These are phyloP conservation scores for Aspergillus quadrilineatus DNA, from an alignment of 2,329 filamentous ascomycete species.

Conservation along the genomic window DNA sequence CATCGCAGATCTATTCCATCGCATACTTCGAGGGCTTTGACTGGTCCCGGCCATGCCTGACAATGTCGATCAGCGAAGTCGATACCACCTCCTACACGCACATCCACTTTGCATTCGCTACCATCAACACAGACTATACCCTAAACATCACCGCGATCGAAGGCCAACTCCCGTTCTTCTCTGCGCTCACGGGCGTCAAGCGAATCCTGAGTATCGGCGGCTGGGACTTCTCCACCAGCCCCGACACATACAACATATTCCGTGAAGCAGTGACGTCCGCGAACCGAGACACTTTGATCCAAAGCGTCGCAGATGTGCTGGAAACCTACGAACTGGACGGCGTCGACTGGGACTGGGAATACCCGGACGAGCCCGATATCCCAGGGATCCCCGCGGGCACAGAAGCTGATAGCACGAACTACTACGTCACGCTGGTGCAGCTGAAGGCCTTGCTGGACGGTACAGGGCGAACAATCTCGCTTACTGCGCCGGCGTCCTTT, in stretches of 20 bases:
- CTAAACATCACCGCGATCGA: not conserved
- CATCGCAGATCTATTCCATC: conserved; percentile 24
- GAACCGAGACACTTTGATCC: conserved; percentile 39
- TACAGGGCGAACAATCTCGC: conserved; percentile 25
- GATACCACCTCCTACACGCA: conserved; percentile 21
- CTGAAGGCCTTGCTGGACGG: conserved; percentile 23
- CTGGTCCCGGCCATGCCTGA: conserved; percentile 29
- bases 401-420: conserved; percentile 32
- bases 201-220: conserved; percentile 38
- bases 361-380: conserved; percentile 31
- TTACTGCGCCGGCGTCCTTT: conserved; percentile 31
- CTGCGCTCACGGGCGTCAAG: conserved; percentile 16
- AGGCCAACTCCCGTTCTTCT: not conserved
- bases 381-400: conserved; percentile 35
- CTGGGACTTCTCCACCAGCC: conserved; percentile 44
- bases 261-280: conserved; percentile 32
- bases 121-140: not conserved
- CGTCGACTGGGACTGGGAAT: conserved; percentile 16
- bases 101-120: not conserved
- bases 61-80: conserved; percentile 8
- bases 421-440: conserved; percentile 26
- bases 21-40: conserved; percentile 35
- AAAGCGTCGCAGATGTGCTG: conserved; percentile 32
- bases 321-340: conserved; percentile 14
- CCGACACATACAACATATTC: conserved; percentile 41